These are phyloP conservation scores for Candida nemodendra DNA, from an alignment of 805 yeast species.

Conservation along the genomic window DNA sequence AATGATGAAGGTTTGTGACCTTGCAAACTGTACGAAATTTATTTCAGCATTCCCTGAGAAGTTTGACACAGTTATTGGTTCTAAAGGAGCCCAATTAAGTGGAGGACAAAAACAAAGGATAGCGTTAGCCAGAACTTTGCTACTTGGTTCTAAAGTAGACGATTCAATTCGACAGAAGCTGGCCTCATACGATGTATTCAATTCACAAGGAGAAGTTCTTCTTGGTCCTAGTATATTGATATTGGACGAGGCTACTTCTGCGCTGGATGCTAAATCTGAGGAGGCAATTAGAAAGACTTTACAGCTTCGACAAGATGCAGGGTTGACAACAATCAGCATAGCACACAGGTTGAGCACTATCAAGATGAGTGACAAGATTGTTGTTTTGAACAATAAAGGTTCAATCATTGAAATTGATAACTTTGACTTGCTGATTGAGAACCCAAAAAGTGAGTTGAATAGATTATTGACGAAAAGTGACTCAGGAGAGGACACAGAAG, in stretches of 20 bases:
- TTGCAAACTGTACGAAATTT: conserved; percentile 75
- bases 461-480: conserved; percentile 37
- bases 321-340: conserved; percentile 78
- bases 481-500: conserved; percentile 26
- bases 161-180: conserved; percentile 7
- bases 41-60: conserved; percentile 77
- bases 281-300: conserved; percentile 78
- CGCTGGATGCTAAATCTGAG: conserved; percentile 86
- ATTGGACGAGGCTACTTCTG: conserved; percentile 93
- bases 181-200: conserved; percentile 16
- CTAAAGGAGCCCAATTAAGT: conserved; percentile 83
- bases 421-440: conserved; percentile 49
- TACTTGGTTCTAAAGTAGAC: conserved; percentile 41
- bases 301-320: conserved; percentile 48
- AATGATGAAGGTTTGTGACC: conserved; percentile 54
- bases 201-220: conserved; percentile 24
- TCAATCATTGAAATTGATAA: conserved; percentile 70
- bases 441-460: conserved; percentile 46
- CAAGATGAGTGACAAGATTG: conserved; percentile 72
- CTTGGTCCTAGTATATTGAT: conserved; percentile 73
- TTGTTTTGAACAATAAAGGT: conserved; percentile 71
- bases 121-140: conserved; percentile 84
- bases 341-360: conserved; percentile 92
- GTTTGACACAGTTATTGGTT: conserved; percentile 78
- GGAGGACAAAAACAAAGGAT: conserved; percentile 96